Conservation (phyloP, 495 filamentous ascomycete genomes). For the Sordaria brevicollis region DNA sequence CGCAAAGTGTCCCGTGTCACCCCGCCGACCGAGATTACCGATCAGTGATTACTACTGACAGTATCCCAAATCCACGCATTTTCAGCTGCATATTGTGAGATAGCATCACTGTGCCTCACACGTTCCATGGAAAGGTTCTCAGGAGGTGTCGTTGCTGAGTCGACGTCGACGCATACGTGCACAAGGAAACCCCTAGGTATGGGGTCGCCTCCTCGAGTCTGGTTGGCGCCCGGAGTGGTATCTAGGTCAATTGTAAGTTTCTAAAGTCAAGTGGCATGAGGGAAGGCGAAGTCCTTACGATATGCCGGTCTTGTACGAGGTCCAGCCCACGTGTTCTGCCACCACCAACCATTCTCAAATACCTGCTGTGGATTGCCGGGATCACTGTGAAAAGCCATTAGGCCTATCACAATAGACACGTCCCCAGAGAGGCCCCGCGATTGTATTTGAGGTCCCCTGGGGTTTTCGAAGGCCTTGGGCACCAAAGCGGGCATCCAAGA, state of each 20-base stretch:
- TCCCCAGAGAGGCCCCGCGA: conserved; percentile 20
- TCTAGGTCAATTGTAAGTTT: neutral
- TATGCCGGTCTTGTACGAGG: neutral
- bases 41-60: neutral
- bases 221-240: conserved; percentile 1
- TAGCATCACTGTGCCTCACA: neutral
- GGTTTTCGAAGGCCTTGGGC: conserved; percentile 16
- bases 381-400: conserved; percentile 19
- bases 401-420: conserved; percentile 17
- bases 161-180: conserved; percentile 11
- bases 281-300: conserved; percentile 9
- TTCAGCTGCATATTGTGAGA: neutral
- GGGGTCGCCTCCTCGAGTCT: neutral
- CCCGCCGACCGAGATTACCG: neutral
- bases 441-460: neutral
- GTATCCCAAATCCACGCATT: neutral
- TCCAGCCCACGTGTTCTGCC: conserved; percentile 5
- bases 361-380: conserved; percentile 4
- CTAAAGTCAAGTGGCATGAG: neutral
- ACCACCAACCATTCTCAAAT: conserved; percentile 13
- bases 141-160: neutral
- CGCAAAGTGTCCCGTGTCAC: neutral
- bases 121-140: neutral
- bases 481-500: conserved; percentile 27
- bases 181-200: conserved; percentile 15